Base-by-base conservation (phyloP, 169 alveolate species). In the Cryptosporidium parvum region DNA sequence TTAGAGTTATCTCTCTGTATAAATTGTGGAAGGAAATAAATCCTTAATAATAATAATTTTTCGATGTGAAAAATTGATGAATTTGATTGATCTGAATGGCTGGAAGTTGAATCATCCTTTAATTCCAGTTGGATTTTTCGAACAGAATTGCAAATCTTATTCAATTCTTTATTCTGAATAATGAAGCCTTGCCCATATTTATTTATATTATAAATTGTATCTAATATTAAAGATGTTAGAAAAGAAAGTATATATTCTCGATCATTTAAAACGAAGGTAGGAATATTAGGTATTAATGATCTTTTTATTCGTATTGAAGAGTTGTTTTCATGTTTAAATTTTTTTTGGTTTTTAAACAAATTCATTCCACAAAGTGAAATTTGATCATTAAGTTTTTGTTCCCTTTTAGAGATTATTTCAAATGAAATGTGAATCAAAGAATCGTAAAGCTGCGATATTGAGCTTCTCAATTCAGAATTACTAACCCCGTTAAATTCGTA, bases 201-300 rank as follows among this genome's bases (percentile, higher is more conserved):
- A 10, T 33, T 26, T 23, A 80, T 62, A 62, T n/a, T 33, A 45
- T 39, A 80, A n/a, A 80, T 14, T 23, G 69, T 39, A 65, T 58
- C 75, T 44, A 80, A 44, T 37, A 59, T 48, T 62, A 59, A 14
- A 14, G 80, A 80, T 21, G 80, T 21, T 44, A 80, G 12, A 31
- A 80, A 45, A 29, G 89, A 62, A 44, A 80, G 61, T 12, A 80
- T 62, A 14, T 42, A 44, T 44, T 62, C 89, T 12, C 72, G 6
- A 61, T 80, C 89, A 51, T 80, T 59, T 21, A 67, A 53, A 37
- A 80, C 44, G 21, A 37, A 61, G 1, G 6, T 35, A 3, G 89
- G 89, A 62, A 80, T 62, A 62, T 65, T 65, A 6, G 89, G 89
- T 44, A 80, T 65, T 21, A 42, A 37, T 1, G 75, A 35, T 67